Evolutionary conservation across 495 filamentous ascomycete species (phyloP), one percentile per base, ranked within the genome.

Genomic region (Oidiodendron maius): DNA sequence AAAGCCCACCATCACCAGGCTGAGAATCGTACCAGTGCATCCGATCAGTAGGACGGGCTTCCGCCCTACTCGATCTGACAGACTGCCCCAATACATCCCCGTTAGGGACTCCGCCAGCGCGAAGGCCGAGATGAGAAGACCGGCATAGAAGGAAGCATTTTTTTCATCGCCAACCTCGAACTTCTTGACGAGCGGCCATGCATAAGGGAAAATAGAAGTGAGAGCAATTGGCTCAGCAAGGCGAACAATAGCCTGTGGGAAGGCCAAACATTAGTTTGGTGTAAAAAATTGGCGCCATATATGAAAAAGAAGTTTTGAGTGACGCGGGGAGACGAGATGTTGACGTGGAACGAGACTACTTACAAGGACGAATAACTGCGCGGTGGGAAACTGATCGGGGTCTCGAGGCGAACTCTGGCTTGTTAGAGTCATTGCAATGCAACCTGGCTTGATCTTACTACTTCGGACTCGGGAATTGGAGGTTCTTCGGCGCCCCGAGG

Each of bases 141-240:
- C 94, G 41, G 87, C 89, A 61, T 96, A 98, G 53, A 95, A 74
- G n/a, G 91, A 87, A 57, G 96, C 38, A 64, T 87, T 81, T 55
- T 77, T 81, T 46, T 88, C 76, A 59, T 89, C 83, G 48, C 84
- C 51, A 63, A 95, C 82, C 55, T 88, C 71, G 70, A 98, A 98
- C 25, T 86, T 87, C 59, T 87, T 77, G 39, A 97, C 86, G 88
- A 98, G 96, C 68, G 84, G 91, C 70, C 95, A 98, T 59, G 91
- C 90, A 63, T 98, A 98, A 2, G 93, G 94, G 61, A 97, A 97
- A 57, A 98, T 96, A 40, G 90, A 95, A 82, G 95, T 97, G 73
- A 98, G 96, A 12, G 93, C 94, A 63, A 98, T 96, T 40, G 93
- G 93, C 65, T 98, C 93, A 10, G 74, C 89, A 91, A 68, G 96